Conservation (phyloP, 176 grass and related monocot species). For the Saccharum officinarum region DNA sequence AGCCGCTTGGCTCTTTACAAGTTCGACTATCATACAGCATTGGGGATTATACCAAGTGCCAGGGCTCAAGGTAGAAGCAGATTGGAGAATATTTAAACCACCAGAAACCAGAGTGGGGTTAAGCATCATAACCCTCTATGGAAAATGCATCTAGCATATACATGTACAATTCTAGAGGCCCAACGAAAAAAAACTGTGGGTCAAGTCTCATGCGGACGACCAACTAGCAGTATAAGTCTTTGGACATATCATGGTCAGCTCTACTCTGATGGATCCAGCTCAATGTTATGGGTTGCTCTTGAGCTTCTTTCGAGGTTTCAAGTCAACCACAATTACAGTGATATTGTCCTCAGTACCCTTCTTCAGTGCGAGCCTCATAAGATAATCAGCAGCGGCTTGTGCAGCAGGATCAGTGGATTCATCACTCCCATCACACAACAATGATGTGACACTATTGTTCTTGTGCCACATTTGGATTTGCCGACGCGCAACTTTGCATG, state of each 20-base stretch:
- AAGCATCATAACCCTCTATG: constrained; percentile 13
- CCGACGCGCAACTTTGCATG: constrained; percentile 63
- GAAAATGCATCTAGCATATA: constrained; percentile 46
- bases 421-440: constrained; percentile 28
- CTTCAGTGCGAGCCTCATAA: constrained; percentile 66
- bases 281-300: constrained; percentile 56
- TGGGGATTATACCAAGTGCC: neutral
- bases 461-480: constrained; percentile 91
- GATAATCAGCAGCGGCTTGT: constrained; percentile 68
- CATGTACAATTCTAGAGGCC: constrained; percentile 68
- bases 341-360: constrained; percentile 85
- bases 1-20: constrained; percentile 35
- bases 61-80: constrained; percentile 21
- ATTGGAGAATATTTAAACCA: neutral
- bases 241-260: constrained; percentile 20
- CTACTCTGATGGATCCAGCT: constrained; percentile 12
- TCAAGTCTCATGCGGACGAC: constrained; percentile 39
- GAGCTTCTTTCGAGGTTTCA: constrained; percentile 76
- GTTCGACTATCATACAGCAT: constrained; percentile 29
- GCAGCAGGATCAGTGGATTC: constrained; percentile 71
- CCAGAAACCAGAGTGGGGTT: neutral
- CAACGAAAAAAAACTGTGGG: constrained; percentile 48
- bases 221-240: constrained; percentile 17
- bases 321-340: constrained; percentile 74
- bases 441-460: constrained; percentile 49